These are phyloP conservation scores for Phytophthora fragariae DNA, from an alignment of 352 stramenopile genomes.

Conservation along the genomic window DNA sequence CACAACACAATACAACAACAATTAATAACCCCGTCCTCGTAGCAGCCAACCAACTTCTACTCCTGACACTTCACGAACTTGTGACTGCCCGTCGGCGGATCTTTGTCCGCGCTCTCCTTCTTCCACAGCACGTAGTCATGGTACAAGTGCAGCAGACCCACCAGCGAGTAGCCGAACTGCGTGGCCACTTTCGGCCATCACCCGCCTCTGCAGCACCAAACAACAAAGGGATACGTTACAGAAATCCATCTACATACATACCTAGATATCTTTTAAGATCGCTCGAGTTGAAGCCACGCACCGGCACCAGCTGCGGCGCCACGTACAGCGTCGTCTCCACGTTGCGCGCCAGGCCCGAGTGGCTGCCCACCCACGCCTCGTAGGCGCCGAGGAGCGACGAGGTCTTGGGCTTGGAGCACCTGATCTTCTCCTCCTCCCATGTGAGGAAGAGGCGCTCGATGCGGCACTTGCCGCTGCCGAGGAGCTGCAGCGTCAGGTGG, in stretches of 20 bases:
- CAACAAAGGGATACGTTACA: not conserved
- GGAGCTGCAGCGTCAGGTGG: no score
- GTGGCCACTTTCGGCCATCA: conserved; percentile 71
- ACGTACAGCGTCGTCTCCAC: conserved; percentile 84
- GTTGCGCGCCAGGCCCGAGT: conserved; percentile 74
- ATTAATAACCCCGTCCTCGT: not conserved
- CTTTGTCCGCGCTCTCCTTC: conserved; percentile 29
- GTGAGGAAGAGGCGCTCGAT: no score
- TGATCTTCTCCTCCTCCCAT: no score
- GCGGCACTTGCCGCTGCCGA: no score
- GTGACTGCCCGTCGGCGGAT: conserved; percentile 19
- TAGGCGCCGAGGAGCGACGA: conserved; percentile 54
- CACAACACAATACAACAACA: conserved; percentile 1
- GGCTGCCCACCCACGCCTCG: conserved; percentile 69
- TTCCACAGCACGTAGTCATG: conserved; percentile 89
- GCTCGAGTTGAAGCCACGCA: conserved; percentile 25
- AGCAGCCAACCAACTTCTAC: not conserved
- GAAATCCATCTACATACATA: not conserved
- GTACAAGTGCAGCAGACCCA: conserved; percentile 79
- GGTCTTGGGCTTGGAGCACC: not conserved
- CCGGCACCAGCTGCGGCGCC: conserved; percentile 78
- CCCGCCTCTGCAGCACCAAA: conserved; percentile 48
- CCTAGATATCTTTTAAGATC: not conserved
- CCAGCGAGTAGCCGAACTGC: conserved; percentile 81
- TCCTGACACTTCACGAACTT: not conserved